These are phyloP conservation scores for Bullera alba DNA, from an alignment of 768 basidiomycete genomes.

Conservation along the genomic window DNA sequence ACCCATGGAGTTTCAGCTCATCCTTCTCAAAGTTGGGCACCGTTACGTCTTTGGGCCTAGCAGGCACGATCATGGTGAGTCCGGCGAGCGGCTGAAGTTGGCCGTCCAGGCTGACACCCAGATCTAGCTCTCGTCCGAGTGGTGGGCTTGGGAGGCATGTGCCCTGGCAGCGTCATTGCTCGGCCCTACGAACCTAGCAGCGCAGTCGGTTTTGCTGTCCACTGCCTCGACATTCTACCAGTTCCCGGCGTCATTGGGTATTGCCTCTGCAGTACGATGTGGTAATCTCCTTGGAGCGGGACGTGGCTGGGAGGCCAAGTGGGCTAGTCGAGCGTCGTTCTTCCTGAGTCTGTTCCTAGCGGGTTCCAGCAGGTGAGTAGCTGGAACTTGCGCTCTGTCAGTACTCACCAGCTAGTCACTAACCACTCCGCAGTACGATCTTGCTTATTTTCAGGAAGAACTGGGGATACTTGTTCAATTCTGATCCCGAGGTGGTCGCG, in stretches of 20 bases:
- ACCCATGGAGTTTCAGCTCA: constrained; percentile 59
- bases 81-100: not conserved
- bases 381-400: constrained; percentile 7
- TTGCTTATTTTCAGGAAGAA: constrained; percentile 53
- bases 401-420: constrained; percentile 43
- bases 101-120: no score
- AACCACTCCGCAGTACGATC: constrained; percentile 4
- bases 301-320: constrained; percentile 63
- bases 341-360: constrained; percentile 62
- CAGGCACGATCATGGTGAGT: constrained; percentile 55
- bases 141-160: constrained; percentile 90
- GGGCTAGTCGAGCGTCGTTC: constrained; percentile 61
- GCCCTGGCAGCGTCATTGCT: constrained; percentile 49
- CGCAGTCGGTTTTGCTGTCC: constrained; percentile 69
- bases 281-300: constrained; percentile 82
- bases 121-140: constrained; percentile 60
- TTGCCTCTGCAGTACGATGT: constrained; percentile 76
- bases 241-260: constrained; percentile 73
- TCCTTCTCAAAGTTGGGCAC: constrained; percentile 68
- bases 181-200: constrained; percentile 72
- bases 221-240: constrained; percentile 57
- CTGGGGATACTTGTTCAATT: constrained; percentile 72
- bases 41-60: constrained; percentile 49
- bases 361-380: constrained; percentile 54
- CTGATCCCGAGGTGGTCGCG: constrained; percentile 55